Evolutionary conservation across 2,329 filamentous ascomycete genomes (phyloP).

Genomic region (Alternaria gansuensis): DNA sequence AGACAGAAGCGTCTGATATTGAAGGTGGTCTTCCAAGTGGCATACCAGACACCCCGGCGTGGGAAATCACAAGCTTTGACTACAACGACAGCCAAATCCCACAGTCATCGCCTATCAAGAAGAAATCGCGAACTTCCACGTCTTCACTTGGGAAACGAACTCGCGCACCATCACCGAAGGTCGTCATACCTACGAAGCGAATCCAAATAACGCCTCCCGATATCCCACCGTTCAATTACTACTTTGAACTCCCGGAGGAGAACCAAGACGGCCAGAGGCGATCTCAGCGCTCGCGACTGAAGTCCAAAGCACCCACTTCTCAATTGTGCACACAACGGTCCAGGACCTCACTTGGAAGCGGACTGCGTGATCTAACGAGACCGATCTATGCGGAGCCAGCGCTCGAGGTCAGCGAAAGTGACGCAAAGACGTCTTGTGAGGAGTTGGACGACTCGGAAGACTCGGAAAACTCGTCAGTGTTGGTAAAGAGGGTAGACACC

Average conservation of each 20-base stretch:
- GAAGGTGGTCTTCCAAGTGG: slow-evolving; percentile 12
- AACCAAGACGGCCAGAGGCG: slow-evolving; percentile 19
- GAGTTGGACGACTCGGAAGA: slow-evolving; percentile 1
- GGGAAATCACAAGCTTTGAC: slow-evolving; percentile 26
- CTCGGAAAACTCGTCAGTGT: not conserved
- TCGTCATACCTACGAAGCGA: slow-evolving; percentile 41
- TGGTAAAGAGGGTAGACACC: not conserved
- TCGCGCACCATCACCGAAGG: slow-evolving; percentile 38
- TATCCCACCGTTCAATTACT: slow-evolving; percentile 26
- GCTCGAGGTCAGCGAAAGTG: slow-evolving; percentile 6
- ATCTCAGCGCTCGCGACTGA: slow-evolving; percentile 6
- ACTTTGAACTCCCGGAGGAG: slow-evolving; percentile 30
- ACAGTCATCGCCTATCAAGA: slow-evolving; percentile 42
- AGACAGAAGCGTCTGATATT: slow-evolving; percentile 25
- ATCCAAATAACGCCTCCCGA: slow-evolving; percentile 29
- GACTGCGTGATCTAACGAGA: slow-evolving; percentile 29
- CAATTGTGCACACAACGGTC: slow-evolving; percentile 25
- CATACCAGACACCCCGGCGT: slow-evolving; percentile 11
- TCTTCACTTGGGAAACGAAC: slow-evolving; percentile 37
- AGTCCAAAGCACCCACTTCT: slow-evolving; percentile 17
- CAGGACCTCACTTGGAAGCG: slow-evolving; percentile 23
- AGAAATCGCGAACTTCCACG: slow-evolving; percentile 13
- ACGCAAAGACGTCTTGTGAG: not conserved
- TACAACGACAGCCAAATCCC: slow-evolving; percentile 29
- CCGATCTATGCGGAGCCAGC: slow-evolving; percentile 26